Evolutionary conservation across 176 grass and related monocot species (phyloP), one percentile per base, ranked within the genome.

Genomic region (Urochloa ruziziensis): DNA sequence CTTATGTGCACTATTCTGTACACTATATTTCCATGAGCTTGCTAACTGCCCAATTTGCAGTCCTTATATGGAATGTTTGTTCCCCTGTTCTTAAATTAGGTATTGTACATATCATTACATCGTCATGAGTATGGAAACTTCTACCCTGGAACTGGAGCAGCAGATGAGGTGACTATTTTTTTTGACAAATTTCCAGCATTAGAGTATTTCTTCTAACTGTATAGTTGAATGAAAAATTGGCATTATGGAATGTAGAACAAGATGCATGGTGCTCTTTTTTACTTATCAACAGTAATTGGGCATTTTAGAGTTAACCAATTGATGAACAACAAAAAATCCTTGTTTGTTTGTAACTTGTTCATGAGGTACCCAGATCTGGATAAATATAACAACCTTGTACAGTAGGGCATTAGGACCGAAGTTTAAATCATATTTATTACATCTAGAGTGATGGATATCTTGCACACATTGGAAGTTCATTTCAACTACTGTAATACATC

Each of bases 21-120:
- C 70, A 4, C 24, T 88, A 15, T 33, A 56, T 67, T 66, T 80
- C 23, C 24, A 67, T 82, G 54, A 64, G 40, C 33, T 21, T 77
- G 21, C 5, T 44, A 16, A 8, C 21, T 73, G 75, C 64, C 37
- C 6, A 78, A 84, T 62, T 82, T 67, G 13, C 16, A 28, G 10
- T 81, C 73, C 70, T 78, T 58, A 72, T 72, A 51, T 84, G 65
- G 61, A 52, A 17, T 54, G 16, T 10, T 21, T 61, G 42, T 67
- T 7, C 21, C 44, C 14, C 4, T 85, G 42, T 62, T 79, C 67
- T 80, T 5, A 44, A 37, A 73, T 81, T 72, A 98, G 96, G 82
- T 98, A 49, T 85, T 98, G 32, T 98, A 98, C 78, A 85, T 98
- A 90, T 98, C 96, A 74, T 90, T 98, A 77, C 96, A 98, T 88